Conservation (phyloP, 345 rosid species). For the Boechera retrofracta region DNA sequence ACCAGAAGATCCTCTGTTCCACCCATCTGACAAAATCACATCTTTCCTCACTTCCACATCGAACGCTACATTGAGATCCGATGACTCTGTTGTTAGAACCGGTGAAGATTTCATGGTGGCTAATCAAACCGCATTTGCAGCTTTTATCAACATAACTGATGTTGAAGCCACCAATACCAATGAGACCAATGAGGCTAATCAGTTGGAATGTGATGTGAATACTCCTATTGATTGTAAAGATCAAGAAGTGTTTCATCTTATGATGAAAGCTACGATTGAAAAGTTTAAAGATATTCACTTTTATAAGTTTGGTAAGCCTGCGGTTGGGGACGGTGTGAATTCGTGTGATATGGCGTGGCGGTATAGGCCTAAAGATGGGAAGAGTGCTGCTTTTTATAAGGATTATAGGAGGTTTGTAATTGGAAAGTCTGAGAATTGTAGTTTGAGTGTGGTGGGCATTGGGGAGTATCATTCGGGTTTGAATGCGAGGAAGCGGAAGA, state of each 20-base stretch:
- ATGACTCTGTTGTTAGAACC: constrained; percentile 69
- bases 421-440: constrained; percentile 67
- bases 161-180: constrained; percentile 46
- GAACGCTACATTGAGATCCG: constrained; percentile 81
- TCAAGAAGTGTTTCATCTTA: constrained; percentile 78
- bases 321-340: constrained; percentile 59
- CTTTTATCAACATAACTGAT: constrained; percentile 69
- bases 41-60: constrained; percentile 79
- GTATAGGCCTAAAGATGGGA: constrained; percentile 95
- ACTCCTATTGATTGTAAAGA: constrained; percentile 80
- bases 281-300: constrained; percentile 85
- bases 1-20: constrained; percentile 89
- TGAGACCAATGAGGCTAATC: constrained; percentile 6
- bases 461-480: constrained; percentile 93
- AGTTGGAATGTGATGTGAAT: constrained; percentile 51
- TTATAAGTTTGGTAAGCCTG: constrained; percentile 85
- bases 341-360: constrained; percentile 96
- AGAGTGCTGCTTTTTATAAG: constrained; percentile 80
- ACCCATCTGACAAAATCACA: constrained; percentile 79
- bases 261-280: constrained; percentile 86
- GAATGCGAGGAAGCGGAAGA: constrained; percentile 91
- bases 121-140: constrained; percentile 71
- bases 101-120: constrained; percentile 89
- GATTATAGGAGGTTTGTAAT: constrained; percentile 85
- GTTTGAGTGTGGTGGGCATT: constrained; percentile 57